Percentiles rank a stretch among this genome's conserved stretches.
Evolutionary conservation across 2,329 filamentous ascomycete genomes (phyloP).

Genomic region (Ophiostoma sp.): DNA sequence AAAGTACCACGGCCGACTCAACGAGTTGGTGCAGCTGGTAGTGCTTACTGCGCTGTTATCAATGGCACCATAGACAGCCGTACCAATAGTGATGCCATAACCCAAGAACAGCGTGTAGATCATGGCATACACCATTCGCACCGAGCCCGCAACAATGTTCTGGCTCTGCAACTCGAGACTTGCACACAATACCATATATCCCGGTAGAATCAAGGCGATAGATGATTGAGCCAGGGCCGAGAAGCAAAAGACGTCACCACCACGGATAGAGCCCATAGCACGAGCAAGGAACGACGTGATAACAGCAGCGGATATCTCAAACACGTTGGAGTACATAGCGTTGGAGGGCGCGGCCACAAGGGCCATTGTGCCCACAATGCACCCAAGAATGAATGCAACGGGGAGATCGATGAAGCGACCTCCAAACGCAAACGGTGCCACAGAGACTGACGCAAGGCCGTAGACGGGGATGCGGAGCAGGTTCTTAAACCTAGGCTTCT

Average conservation of each 20-base stretch:
- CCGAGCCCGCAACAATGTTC: conserved; percentile 64
- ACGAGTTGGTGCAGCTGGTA: conserved; percentile 35
- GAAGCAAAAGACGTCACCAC: conserved; percentile 61
- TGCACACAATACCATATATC: conserved; percentile 57
- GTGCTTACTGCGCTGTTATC: conserved; percentile 48
- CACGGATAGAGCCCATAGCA: conserved; percentile 60
- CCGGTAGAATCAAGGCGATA: conserved; percentile 68
- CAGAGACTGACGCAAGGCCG: conserved; percentile 67
- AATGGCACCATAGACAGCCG: conserved; percentile 58
- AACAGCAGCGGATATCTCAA: conserved; percentile 48
- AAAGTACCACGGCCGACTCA: conserved; percentile 45
- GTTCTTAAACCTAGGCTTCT: conserved; percentile 44
- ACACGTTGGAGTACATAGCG: conserved; percentile 53
- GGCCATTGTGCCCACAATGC: conserved; percentile 67
- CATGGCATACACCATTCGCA: conserved; percentile 69
- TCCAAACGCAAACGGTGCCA: conserved; percentile 75
- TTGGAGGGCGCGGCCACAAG: conserved; percentile 66
- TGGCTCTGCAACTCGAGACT: conserved; percentile 64
- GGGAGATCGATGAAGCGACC: conserved; percentile 73
- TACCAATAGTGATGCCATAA: conserved; percentile 65
- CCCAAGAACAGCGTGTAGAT: conserved; percentile 69
- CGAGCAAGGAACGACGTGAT: conserved; percentile 64
- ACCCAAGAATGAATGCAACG: conserved; percentile 69
- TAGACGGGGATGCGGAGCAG: conserved; percentile 62
- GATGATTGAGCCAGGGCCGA: conserved; percentile 67